Evolutionary conservation across 1,139 yeast genomes (phyloP).

Genomic region (Meyerozyma sp.): DNA sequence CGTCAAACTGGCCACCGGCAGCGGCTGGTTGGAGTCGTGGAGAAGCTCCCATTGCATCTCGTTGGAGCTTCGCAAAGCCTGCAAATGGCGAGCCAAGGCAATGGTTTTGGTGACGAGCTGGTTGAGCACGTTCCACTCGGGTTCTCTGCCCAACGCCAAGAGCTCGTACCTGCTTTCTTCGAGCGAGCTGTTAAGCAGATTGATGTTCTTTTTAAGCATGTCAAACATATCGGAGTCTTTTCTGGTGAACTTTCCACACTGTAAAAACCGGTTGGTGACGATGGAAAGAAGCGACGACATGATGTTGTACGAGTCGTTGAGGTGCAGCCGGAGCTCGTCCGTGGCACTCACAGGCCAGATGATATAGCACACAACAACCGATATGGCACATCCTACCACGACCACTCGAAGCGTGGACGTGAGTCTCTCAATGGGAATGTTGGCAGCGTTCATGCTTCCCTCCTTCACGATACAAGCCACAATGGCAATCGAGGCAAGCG

Average conservation of each 20-base stretch:
- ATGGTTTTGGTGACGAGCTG: constrained; percentile 49
- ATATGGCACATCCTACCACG: constrained; percentile 53
- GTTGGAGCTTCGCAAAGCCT: constrained; percentile 64
- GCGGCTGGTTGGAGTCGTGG: constrained; percentile 13
- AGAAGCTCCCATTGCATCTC: constrained; percentile 60
- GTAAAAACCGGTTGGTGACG: constrained; percentile 50
- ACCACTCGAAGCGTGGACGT: constrained; percentile 56
- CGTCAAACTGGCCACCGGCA: constrained; percentile 12
- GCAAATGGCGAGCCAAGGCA: constrained; percentile 52
- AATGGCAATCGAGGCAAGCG: constrained; percentile 67
- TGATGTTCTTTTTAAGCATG: constrained; percentile 35
- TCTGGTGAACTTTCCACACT: constrained; percentile 40
- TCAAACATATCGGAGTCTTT: constrained; percentile 33
- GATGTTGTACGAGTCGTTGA: constrained; percentile 50
- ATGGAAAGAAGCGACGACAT: constrained; percentile 49
- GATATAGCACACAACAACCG: constrained; percentile 53
- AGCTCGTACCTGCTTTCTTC: constrained; percentile 65
- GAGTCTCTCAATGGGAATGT: constrained; percentile 54
- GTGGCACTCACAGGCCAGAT: constrained; percentile 65
- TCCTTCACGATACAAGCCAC: constrained; percentile 75
- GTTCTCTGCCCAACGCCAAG: constrained; percentile 46
- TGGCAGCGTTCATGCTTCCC: constrained; percentile 60
- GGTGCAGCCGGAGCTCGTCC: constrained; percentile 33
- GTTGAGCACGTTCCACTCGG: constrained; percentile 42
- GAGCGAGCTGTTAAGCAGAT: constrained; percentile 36